A percentile compares a stretch with the other conserved stretches of the same genome.
phyloP scores from a whole-genome alignment of 2,329 filamentous ascomycete genomes.

The Trichophyton schoenleinii region DNA sequence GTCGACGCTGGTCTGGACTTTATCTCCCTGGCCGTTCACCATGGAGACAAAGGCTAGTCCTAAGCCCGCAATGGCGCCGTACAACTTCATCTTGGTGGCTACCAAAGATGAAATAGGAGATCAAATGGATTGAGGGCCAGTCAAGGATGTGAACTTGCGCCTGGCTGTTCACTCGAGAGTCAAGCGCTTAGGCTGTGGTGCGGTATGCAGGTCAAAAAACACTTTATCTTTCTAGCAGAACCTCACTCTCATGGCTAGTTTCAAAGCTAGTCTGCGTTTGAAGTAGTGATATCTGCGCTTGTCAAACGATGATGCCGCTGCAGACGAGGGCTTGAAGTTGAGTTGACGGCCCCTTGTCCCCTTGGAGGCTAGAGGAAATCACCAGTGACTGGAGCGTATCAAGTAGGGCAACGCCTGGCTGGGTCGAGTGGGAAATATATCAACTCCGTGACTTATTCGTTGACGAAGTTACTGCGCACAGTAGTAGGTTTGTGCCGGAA shows the following conservation, averaged over 20 bases:
- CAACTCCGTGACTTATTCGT: neutral
- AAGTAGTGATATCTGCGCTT: neutral
- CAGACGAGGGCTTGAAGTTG: neutral
- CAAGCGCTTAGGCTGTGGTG: neutral
- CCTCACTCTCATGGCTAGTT: neutral
- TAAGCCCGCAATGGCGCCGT: neutral
- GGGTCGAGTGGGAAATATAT: neutral
- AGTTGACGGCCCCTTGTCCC: neutral
- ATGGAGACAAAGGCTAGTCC: neutral
- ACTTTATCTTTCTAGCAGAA: neutral
- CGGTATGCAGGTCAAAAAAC: neutral
- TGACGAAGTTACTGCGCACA: neutral
- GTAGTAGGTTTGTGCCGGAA: neutral
- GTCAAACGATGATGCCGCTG: neutral
- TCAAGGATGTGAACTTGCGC: neutral
- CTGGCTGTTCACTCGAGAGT: too few relatives aligned
- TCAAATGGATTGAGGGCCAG: neutral
- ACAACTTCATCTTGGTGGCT: neutral
- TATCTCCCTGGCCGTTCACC: neutral
- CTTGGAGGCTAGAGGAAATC: neutral
- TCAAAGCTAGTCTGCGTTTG: neutral
- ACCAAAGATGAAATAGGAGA: neutral
- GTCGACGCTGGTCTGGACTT: constrained; percentile 42
- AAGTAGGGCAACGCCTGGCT: neutral
- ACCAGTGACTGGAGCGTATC: neutral